Conservation (phyloP, 768 basidiomycete species). For the Collybiopsis confluens region DNA sequence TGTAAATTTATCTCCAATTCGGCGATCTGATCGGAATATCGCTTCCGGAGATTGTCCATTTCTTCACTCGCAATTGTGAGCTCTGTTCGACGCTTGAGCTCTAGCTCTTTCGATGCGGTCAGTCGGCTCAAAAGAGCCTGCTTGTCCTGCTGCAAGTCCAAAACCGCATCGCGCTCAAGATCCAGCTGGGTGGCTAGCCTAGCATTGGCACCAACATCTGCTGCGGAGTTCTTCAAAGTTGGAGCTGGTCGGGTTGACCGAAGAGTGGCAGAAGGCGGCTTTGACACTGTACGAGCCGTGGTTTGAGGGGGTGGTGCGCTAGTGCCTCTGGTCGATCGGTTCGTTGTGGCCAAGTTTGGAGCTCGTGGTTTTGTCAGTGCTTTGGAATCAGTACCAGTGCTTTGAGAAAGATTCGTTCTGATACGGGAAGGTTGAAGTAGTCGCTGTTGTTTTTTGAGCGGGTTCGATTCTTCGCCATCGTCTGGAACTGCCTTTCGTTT, state of each 20-base stretch:
- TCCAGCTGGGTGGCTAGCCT: constrained; percentile 58
- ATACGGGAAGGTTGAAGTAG: constrained; percentile 49
- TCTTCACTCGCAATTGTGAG: constrained; percentile 64
- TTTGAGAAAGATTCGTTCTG: constrained; percentile 28
- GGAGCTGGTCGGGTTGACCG: too few relatives aligned
- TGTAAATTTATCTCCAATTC: constrained; percentile 69
- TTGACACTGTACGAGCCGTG: not conserved
- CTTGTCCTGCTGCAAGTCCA: constrained; percentile 62
- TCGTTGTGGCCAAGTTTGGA: constrained; percentile 39
- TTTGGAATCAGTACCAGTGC: constrained; percentile 15
- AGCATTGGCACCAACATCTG: constrained; percentile 53
- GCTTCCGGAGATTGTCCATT: constrained; percentile 56
- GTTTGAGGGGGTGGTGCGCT: constrained; percentile 57
- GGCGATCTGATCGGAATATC: constrained; percentile 62
- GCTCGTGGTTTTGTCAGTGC: constrained; percentile 47
- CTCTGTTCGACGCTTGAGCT: constrained; percentile 62
- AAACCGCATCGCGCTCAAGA: constrained; percentile 60
- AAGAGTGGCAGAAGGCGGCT: not conserved
- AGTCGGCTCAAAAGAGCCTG: constrained; percentile 54
- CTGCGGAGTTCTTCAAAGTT: constrained; percentile 47
- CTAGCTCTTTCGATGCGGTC: constrained; percentile 54
- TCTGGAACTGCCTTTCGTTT: constrained; percentile 43
- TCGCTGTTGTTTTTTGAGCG: constrained; percentile 52
- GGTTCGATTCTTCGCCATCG: constrained; percentile 47
- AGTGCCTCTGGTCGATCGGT: constrained; percentile 48